Percentiles rank a stretch among this genome's conserved stretches.
phyloP scores from a whole-genome alignment of 2,329 filamentous ascomycete species.

The Elsinoe necatrix region DNA sequence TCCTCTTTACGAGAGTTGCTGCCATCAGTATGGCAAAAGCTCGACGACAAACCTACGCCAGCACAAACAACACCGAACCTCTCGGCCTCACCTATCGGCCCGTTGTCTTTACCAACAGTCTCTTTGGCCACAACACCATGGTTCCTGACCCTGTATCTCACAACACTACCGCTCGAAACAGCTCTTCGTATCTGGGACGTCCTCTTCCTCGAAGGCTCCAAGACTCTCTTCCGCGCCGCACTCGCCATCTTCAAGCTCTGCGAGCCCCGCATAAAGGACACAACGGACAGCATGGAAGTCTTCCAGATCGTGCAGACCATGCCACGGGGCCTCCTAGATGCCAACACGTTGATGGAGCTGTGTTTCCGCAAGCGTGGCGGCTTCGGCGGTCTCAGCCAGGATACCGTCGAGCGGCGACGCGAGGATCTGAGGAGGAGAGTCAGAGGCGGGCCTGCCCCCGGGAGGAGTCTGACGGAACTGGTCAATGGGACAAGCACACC shows the following conservation, averaged over 20 bases:
- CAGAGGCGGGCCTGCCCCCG: neutral
- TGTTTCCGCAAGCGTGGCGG: constrained; percentile 63
- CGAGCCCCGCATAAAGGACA: constrained; percentile 68
- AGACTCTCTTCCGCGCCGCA: constrained; percentile 86
- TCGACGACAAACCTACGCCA: constrained; percentile 61
- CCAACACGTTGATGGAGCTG: constrained; percentile 71
- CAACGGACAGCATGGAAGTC: constrained; percentile 85
- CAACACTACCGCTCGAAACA: constrained; percentile 82
- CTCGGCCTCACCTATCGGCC: constrained; percentile 33
- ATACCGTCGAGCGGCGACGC: constrained; percentile 67
- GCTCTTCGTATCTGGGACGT: constrained; percentile 91
- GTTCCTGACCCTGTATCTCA: constrained; percentile 97
- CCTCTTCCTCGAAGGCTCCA: constrained; percentile 91
- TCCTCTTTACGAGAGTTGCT: constrained; percentile 71
- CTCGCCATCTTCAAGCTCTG: constrained; percentile 85
- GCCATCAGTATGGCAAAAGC: constrained; percentile 77
- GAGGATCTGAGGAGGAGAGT: constrained; percentile 39
- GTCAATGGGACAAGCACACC: neutral
- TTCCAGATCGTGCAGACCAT: constrained; percentile 89
- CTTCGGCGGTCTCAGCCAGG: constrained; percentile 73
- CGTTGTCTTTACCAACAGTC: constrained; percentile 67
- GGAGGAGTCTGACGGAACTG: neutral
- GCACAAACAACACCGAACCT: constrained; percentile 33
- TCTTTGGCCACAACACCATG: constrained; percentile 88
- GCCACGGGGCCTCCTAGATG: constrained; percentile 71